Percentiles rank a stretch among this genome's conserved stretches.
phyloP scores from a whole-genome alignment of 2,329 filamentous ascomycete genomes.

The Microthyrium microscopicum region DNA sequence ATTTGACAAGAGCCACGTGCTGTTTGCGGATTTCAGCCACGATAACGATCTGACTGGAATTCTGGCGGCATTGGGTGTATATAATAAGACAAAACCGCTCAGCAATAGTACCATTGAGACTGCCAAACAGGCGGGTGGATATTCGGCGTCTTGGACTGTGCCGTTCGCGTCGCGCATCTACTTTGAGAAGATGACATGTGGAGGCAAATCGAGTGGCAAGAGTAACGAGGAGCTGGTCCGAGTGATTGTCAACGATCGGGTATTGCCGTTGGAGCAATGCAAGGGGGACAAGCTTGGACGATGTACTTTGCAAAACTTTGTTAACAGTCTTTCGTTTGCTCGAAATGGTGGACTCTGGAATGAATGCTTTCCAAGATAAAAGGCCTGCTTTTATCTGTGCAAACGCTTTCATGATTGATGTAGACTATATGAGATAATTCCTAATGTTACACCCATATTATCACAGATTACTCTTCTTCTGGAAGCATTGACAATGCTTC shows the following conservation, averaged over 20 bases:
- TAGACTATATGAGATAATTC: too few relatives aligned
- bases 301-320: constrained; percentile 53
- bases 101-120: constrained; percentile 30
- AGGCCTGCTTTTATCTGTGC: too few relatives aligned
- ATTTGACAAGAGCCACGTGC: constrained; percentile 33
- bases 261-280: constrained; percentile 56
- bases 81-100: constrained; percentile 42
- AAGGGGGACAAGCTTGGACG: constrained; percentile 51
- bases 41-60: constrained; percentile 75
- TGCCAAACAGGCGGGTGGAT: constrained; percentile 44
- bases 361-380: constrained; percentile 44
- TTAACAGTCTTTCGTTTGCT: constrained; percentile 61
- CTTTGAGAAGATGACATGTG: constrained; percentile 72
- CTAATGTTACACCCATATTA: too few relatives aligned
- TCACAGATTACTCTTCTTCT: too few relatives aligned
- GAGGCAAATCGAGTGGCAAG: constrained; percentile 15
- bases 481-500: too few relatives aligned
- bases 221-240: constrained; percentile 52
- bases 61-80: constrained; percentile 62
- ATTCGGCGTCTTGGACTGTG: constrained; percentile 60
- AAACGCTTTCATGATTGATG: too few relatives aligned
- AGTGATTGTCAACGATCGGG: constrained; percentile 68
- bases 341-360: constrained; percentile 56
- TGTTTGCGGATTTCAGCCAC: constrained; percentile 86
- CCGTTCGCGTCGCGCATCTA: constrained; percentile 71